These are phyloP conservation scores for Apocynum venetum DNA, from an alignment of 257 asterid genomes.

Conservation along the genomic window DNA sequence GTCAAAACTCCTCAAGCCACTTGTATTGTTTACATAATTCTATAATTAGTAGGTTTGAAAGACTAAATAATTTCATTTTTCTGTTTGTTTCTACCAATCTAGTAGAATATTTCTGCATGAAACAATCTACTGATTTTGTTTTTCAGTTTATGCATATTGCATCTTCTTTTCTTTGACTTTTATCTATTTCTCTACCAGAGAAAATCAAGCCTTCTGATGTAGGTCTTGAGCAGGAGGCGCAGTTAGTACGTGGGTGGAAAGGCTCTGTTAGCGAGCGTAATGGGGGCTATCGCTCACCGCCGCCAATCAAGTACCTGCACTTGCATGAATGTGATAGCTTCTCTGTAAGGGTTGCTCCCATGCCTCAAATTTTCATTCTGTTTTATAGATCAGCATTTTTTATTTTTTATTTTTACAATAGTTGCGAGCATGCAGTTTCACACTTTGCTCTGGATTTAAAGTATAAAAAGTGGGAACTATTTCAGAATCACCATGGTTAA, in stretches of 20 bases:
- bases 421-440: constrained; percentile 8
- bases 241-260: constrained; percentile 69
- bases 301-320: constrained; percentile 81
- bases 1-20: neutral
- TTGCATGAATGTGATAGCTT: constrained; percentile 83
- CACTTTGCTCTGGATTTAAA: constrained; percentile 3
- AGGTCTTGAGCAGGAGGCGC: constrained; percentile 97
- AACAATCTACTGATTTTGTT: neutral
- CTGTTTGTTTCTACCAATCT: neutral
- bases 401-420: neutral
- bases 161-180: neutral
- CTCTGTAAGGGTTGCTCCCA: constrained; percentile 55
- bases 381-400: neutral
- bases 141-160: constrained; percentile 15
- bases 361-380: constrained; percentile 2
- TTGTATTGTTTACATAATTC: neutral
- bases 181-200: constrained; percentile 45
- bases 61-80: neutral
- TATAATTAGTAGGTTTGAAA: neutral
- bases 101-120: neutral
- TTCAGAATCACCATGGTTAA: neutral
- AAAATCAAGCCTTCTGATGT: constrained; percentile 99
- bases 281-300: constrained; percentile 45
- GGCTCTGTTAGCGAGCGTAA: constrained; percentile 49
- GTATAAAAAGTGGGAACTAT: neutral